Percentiles rank a stretch among this genome's conserved stretches.
Evolutionary conservation across 805 yeast genomes (phyloP).

Genomic region (Wickerhamiella occidentalis): DNA sequence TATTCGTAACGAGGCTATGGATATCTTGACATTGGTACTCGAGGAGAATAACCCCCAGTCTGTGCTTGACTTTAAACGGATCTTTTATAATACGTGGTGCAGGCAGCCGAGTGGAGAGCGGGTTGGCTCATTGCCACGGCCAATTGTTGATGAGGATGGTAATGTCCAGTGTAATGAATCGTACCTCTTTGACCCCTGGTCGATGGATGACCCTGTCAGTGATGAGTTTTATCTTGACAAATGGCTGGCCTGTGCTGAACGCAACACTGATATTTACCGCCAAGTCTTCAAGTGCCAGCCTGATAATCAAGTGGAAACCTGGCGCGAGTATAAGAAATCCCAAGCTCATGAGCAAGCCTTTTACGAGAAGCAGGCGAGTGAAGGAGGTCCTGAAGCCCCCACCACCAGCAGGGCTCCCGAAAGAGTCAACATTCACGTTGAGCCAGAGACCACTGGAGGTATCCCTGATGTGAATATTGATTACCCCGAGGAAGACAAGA

Average conservation of each 20-base stretch:
- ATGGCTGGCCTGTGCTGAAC: conserved; percentile 66
- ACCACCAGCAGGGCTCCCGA: conserved; percentile 21
- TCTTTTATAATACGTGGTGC: conserved; percentile 20
- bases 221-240: conserved; percentile 73
- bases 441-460: neutral
- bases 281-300: conserved; percentile 90
- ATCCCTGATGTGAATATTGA: conserved; percentile 1
- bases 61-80: conserved; percentile 25
- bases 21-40: conserved; percentile 16
- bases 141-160: conserved; percentile 20
- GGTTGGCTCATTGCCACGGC: conserved; percentile 8
- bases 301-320: conserved; percentile 74
- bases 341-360: conserved; percentile 31
- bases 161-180: conserved; percentile 25
- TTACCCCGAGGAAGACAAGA: neutral
- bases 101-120: neutral
- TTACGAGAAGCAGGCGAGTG: conserved; percentile 35
- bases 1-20: conserved; percentile 26
- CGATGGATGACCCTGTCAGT: conserved; percentile 75
- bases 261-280: conserved; percentile 72
- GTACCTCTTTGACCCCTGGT: conserved; percentile 69
- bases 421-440: conserved; percentile 18
- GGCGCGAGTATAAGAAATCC: conserved; percentile 78
- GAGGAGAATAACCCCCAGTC: conserved; percentile 13
- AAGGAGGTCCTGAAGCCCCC: conserved; percentile 39